phyloP scores from a whole-genome alignment of 2,329 filamentous ascomycete genomes.

The Penicillium sp. region DNA sequence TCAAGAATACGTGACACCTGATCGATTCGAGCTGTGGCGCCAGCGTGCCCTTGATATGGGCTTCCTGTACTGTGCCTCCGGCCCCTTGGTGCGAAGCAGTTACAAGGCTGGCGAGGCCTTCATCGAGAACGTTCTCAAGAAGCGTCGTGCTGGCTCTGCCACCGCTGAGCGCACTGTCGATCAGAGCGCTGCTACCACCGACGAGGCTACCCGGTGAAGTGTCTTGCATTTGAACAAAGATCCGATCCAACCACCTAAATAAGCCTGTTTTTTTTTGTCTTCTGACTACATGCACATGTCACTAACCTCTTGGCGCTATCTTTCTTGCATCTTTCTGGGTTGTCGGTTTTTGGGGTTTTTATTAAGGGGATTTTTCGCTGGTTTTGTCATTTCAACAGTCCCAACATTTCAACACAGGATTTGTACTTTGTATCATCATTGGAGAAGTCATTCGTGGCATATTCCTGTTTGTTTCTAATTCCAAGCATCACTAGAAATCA shows the following conservation, averaged over 20 bases:
- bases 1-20: slow-evolving; percentile 89
- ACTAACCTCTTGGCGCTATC: slow-evolving; percentile 13
- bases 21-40: slow-evolving; percentile 87
- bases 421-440: slow-evolving; percentile 21
- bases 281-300: slow-evolving; percentile 1
- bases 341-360: slow-evolving; percentile 15
- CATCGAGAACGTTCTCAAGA: slow-evolving; percentile 95
- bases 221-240: slow-evolving; percentile 2
- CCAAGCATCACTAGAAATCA: slow-evolving; percentile 3
- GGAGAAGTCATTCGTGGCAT: slow-evolving; percentile 9
- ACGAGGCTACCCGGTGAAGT: slow-evolving; percentile 31
- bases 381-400: slow-evolving; percentile 10
- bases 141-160: slow-evolving; percentile 53
- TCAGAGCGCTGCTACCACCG: slow-evolving; percentile 24
- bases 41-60: slow-evolving; percentile 89
- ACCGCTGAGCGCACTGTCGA: slow-evolving; percentile 29
- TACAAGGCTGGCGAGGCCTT: slow-evolving; percentile 99
- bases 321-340: slow-evolving; percentile 20
- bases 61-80: slow-evolving; percentile 94
- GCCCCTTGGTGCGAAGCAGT: slow-evolving; percentile 86
- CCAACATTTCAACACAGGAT: slow-evolving; percentile 14
- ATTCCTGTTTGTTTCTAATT: slow-evolving; percentile 7
- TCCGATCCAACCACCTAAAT: not conserved
- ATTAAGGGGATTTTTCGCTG: slow-evolving; percentile 8
- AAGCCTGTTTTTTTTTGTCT: not conserved